phyloP scores from a whole-genome alignment of 78 protist species.

The Dictyostelium intermedium region DNA sequence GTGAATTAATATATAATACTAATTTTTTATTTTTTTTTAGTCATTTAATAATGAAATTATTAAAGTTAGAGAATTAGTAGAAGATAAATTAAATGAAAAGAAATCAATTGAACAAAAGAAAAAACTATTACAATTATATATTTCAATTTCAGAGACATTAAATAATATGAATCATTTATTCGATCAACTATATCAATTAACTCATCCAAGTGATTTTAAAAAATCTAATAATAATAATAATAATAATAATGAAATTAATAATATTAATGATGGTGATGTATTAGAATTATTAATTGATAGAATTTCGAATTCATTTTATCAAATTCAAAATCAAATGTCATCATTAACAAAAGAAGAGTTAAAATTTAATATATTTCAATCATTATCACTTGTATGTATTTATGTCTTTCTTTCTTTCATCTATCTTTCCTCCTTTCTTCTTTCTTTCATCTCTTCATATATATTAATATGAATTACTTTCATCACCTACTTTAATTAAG shows the following conservation, averaged over 20 bases:
- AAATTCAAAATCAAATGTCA: constrained; percentile 55
- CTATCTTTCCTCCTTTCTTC: not conserved
- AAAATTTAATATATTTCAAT: constrained; percentile 24
- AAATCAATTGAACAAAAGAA: constrained; percentile 59
- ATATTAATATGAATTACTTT: not conserved
- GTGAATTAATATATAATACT: no score
- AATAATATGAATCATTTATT: constrained; percentile 45
- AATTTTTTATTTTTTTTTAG: not conserved
- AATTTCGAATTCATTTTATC: constrained; percentile 65
- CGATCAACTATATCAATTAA: constrained; percentile 20
- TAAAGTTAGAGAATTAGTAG: constrained; percentile 61
- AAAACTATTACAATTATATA: constrained; percentile 40
- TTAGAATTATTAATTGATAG: constrained; percentile 41
- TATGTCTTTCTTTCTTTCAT: not conserved
- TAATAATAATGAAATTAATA: no score
- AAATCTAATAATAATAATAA: not conserved
- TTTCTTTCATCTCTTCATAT: not conserved
- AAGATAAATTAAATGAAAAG: constrained; percentile 61
- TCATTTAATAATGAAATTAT: constrained; percentile 44
- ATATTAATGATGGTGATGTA: not conserved
- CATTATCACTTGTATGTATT: constrained; percentile 14
- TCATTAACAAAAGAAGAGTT: constrained; percentile 42
- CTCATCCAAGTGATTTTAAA: not conserved
- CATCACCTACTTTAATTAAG: not conserved
- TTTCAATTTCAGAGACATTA: constrained; percentile 41